phyloP scores from a whole-genome alignment of 108 stramenopile species.

The Epipyxis sp. region DNA sequence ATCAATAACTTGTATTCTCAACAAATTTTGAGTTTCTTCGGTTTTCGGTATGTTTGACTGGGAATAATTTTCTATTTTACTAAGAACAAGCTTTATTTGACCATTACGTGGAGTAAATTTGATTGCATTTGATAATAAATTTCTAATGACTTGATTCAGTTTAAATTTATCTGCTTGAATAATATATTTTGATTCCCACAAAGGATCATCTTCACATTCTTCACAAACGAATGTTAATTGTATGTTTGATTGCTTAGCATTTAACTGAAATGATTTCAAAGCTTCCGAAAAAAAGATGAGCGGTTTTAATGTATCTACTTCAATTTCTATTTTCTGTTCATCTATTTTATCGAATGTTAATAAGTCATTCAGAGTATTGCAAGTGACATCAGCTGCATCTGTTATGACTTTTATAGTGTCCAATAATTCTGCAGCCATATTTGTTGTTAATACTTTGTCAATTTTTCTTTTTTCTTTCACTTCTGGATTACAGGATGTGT shows the following conservation, averaged over 20 bases:
- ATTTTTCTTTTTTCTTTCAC: too few species aligned
- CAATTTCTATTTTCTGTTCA: not conserved
- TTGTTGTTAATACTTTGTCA: too few species aligned
- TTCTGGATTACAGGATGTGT: too few species aligned
- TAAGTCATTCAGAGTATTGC: not conserved
- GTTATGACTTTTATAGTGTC: not conserved
- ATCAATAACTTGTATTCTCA: slow-evolving; percentile 1
- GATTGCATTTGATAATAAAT: slow-evolving; percentile 13
- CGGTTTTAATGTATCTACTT: not conserved
- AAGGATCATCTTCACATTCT: not conserved
- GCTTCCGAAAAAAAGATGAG: not conserved
- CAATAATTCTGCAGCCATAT: too few species aligned
- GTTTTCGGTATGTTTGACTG: not conserved
- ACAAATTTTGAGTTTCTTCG: not conserved
- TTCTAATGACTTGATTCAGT: slow-evolving; percentile 16
- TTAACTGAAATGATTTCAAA: not conserved
- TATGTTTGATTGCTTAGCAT: not conserved
- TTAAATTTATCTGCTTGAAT: not conserved
- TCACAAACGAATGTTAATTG: too few species aligned
- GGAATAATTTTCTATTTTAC: too few species aligned
- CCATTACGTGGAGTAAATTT: slow-evolving; percentile 15
- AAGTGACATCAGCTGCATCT: not conserved
- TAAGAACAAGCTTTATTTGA: not conserved
- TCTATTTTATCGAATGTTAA: not conserved
- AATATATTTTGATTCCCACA: not conserved